A percentile compares a stretch with the other conserved stretches of the same genome.
phyloP scores from a whole-genome alignment of 768 basidiomycete species.

The Xanthoconium purpureum region DNA sequence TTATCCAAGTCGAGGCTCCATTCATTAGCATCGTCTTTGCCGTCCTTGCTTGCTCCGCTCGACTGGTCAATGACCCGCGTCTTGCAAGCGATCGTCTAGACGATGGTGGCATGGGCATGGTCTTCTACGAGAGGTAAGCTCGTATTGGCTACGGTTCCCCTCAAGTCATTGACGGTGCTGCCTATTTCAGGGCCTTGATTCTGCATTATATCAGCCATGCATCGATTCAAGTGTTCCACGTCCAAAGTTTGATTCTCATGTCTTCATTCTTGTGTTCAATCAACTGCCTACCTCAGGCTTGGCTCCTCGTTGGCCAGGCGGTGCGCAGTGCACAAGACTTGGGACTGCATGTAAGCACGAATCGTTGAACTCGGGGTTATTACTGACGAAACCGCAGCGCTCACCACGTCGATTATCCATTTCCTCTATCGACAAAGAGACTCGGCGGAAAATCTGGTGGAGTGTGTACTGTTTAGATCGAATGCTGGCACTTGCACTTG shows the following conservation, averaged over 20 bases:
- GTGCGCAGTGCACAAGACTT: conserved; percentile 88
- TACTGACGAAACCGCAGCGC: conserved; percentile 48
- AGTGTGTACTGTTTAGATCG: conserved; percentile 86
- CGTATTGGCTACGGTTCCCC: not conserved
- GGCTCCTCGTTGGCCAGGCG: conserved; percentile 89
- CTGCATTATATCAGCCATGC: conserved; percentile 90
- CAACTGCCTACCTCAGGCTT: conserved; percentile 91
- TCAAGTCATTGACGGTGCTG: not conserved
- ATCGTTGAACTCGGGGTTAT: conserved; percentile 1
- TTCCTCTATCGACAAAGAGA: conserved; percentile 79
- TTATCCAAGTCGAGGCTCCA: conserved; percentile 61
- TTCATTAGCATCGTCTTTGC: conserved; percentile 83
- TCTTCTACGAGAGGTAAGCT: conserved; percentile 81
- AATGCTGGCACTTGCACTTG: conserved; percentile 88
- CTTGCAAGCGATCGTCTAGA: conserved; percentile 57
- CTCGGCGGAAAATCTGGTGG: conserved; percentile 92
- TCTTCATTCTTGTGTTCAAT: conserved; percentile 89
- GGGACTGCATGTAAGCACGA: conserved; percentile 76
- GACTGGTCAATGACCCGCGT: conserved; percentile 72
- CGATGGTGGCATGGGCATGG: conserved; percentile 86
- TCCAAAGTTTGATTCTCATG: conserved; percentile 86
- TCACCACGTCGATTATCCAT: conserved; percentile 74
- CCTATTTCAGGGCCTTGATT: conserved; percentile 66
- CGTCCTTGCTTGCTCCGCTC: conserved; percentile 86
- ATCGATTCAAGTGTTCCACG: conserved; percentile 80